Conservation (phyloP, 2,329 filamentous ascomycete species). For the Hypoxylon sp. region DNA sequence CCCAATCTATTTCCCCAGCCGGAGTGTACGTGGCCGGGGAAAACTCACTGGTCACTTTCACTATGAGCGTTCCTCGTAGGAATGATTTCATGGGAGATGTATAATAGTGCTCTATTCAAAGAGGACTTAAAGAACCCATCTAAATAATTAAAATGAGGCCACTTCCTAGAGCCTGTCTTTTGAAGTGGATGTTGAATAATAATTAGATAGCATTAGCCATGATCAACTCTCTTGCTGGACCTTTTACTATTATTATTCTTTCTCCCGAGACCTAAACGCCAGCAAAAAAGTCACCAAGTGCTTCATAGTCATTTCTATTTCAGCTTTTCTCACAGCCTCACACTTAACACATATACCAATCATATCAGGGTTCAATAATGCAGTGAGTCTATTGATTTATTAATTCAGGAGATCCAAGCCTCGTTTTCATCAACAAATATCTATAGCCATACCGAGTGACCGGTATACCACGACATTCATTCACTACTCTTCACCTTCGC, state of each 20-base stretch:
- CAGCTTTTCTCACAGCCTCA: background rate
- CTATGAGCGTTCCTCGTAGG: no score
- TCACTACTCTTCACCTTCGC: background rate
- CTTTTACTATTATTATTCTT: no score
- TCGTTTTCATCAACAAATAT: conserved; percentile 1
- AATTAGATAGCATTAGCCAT: no score
- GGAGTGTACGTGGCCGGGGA: background rate
- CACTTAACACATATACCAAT: background rate
- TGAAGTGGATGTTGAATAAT: no score
- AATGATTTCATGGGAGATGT: no score
- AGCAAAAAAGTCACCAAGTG: background rate
- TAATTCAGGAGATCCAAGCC: conserved; percentile 25
- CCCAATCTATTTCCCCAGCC: background rate
- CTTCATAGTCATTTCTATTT: background rate
- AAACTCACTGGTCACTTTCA: background rate
- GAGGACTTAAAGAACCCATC: no score
- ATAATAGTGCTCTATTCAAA: no score
- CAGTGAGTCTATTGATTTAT: conserved; percentile 21
- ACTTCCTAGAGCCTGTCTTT: no score
- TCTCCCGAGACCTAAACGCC: no score
- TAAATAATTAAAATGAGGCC: no score
- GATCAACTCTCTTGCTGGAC: no score
- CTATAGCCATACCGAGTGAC: background rate
- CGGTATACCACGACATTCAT: background rate
- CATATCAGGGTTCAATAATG: background rate